phyloP scores from a whole-genome alignment of 2,329 filamentous ascomycete species.

The Colletotrichum sublineola region DNA sequence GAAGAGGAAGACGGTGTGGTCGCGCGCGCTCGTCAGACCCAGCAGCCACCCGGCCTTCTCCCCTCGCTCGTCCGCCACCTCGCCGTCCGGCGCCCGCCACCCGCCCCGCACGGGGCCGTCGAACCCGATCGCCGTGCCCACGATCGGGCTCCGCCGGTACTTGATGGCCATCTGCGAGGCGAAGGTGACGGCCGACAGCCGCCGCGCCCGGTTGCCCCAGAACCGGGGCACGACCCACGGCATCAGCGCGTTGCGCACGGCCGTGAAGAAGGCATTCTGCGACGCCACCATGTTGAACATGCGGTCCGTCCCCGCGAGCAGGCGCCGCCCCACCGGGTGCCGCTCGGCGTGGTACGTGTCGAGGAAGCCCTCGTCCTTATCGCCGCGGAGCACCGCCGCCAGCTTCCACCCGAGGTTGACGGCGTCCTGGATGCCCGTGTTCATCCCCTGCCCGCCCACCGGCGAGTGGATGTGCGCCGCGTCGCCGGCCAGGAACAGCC shows the following conservation, averaged over 20 bases:
- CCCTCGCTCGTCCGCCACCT: conserved; percentile 39
- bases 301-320: conserved; percentile 58
- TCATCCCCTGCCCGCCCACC: conserved; percentile 54
- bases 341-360: conserved; percentile 63
- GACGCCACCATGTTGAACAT: conserved; percentile 56
- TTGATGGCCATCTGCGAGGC: conserved; percentile 58
- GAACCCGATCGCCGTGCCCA: conserved; percentile 49
- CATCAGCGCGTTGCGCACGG: conserved; percentile 56
- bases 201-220: conserved; percentile 43
- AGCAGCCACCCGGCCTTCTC: conserved; percentile 45
- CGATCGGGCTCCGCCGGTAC: conserved; percentile 57
- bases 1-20: conserved; percentile 52
- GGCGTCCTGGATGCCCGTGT: conserved; percentile 53
- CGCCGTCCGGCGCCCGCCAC: conserved; percentile 60
- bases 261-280: conserved; percentile 51
- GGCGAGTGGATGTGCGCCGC: conserved; percentile 54
- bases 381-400: conserved; percentile 42
- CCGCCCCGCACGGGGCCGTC: conserved; percentile 58
- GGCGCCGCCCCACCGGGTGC: conserved; percentile 58
- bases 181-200: conserved; percentile 50
- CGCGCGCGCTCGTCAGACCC: conserved; percentile 45
- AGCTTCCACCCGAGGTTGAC: conserved; percentile 54
- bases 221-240: conserved; percentile 55
- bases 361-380: conserved; percentile 54
- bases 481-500: conserved; percentile 50